A percentile compares a stretch with the other conserved stretches of the same genome.
Conservation (phyloP, 2,329 filamentous ascomycete genomes). For the Penicillium sp. region DNA sequence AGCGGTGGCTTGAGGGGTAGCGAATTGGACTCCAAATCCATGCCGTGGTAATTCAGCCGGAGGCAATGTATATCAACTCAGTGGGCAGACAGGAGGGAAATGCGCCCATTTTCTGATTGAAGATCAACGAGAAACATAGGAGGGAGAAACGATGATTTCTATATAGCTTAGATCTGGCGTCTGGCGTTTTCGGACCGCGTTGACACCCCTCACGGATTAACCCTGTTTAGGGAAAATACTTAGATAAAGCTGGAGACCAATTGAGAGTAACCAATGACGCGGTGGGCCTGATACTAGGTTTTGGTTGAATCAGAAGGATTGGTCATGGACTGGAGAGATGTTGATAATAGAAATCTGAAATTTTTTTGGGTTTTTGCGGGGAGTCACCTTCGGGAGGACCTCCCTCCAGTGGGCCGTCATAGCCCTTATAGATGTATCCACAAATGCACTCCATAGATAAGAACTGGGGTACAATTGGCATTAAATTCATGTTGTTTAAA, state of each 20-base stretch:
- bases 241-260: slow-evolving; percentile 25
- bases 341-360: slow-evolving; percentile 24
- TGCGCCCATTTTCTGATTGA: slow-evolving; percentile 30
- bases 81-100: slow-evolving; percentile 14
- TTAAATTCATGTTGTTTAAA: not conserved
- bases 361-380: slow-evolving; percentile 22
- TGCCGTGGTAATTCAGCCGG: slow-evolving; percentile 26
- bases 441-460: slow-evolving; percentile 10
- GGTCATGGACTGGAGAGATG: slow-evolving; percentile 17
- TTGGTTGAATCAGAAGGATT: slow-evolving; percentile 15
- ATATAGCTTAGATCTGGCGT: slow-evolving; percentile 13
- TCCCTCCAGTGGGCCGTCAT: slow-evolving; percentile 25
- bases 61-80: slow-evolving; percentile 23
- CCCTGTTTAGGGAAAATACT: slow-evolving; percentile 11
- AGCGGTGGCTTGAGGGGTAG: slow-evolving; percentile 29
- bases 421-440: not conserved
- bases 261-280: slow-evolving; percentile 16
- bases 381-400: slow-evolving; percentile 30
- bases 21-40: slow-evolving; percentile 33
- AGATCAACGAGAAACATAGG: not conserved
- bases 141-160: slow-evolving; percentile 11
- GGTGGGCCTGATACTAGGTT: not conserved
- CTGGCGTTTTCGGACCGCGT: slow-evolving; percentile 1
- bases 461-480: slow-evolving; percentile 4
- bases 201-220: slow-evolving; percentile 10